Evolutionary conservation across 768 basidiomycete genomes (phyloP).

Genomic region (Leccinum arenicola): DNA sequence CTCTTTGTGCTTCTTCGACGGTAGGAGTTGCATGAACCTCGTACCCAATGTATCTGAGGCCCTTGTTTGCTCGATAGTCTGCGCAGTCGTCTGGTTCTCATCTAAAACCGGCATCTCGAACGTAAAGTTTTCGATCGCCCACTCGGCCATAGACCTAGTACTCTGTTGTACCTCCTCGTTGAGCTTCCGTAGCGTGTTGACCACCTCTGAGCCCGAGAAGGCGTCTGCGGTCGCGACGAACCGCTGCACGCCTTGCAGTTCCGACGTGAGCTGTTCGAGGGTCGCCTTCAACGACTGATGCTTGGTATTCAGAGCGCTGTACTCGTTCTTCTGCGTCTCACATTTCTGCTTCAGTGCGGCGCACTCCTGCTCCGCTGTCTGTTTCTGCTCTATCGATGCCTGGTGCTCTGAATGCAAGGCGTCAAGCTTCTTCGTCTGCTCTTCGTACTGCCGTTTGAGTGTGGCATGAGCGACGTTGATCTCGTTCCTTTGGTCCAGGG

Average conservation of each 20-base stretch:
- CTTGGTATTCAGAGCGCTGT: constrained; percentile 9
- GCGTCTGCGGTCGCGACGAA: constrained; percentile 42
- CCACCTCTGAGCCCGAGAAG: constrained; percentile 44
- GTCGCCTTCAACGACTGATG: constrained; percentile 19
- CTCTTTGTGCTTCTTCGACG: constrained; percentile 21
- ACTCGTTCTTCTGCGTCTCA: constrained; percentile 14
- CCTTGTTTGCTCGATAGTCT: constrained; percentile 11
- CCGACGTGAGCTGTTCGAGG: constrained; percentile 39
- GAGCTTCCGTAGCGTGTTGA: constrained; percentile 38
- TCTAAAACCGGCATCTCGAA: constrained; percentile 14
- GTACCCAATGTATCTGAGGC: constrained; percentile 10
- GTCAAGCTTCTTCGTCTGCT: constrained; percentile 11
- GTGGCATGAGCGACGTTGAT: constrained; percentile 9
- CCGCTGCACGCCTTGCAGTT: constrained; percentile 41
- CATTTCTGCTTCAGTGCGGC: constrained; percentile 7
- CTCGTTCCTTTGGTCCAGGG: constrained; percentile 4
- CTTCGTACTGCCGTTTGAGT: constrained; percentile 19
- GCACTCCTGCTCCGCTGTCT: constrained; percentile 2
- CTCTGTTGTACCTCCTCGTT: constrained; percentile 46
- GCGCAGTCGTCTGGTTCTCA: not conserved
- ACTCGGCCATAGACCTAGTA: constrained; percentile 43
- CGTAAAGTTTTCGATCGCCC: constrained; percentile 38
- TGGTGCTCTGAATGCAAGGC: not conserved
- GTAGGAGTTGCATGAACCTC: constrained; percentile 18
- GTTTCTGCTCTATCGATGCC: constrained; percentile 3